Conservation (phyloP, 1,284 basidiomycete species). For the Apiotrichum laibachii region DNA sequence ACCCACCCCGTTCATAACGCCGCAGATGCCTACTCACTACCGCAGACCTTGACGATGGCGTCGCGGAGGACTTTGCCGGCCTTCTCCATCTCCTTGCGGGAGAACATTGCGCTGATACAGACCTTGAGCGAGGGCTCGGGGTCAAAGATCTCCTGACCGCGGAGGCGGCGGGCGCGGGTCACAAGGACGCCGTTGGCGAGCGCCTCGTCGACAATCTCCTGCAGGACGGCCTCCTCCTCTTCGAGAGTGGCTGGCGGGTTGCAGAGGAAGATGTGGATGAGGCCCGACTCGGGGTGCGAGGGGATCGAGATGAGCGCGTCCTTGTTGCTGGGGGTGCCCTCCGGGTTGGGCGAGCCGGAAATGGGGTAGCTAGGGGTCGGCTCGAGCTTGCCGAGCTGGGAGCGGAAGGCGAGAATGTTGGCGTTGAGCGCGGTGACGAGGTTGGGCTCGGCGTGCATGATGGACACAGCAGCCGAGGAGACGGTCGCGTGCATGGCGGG, state of each 20-base stretch:
- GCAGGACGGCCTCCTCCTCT: slow-evolving; percentile 71
- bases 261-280: slow-evolving; percentile 78
- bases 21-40: slow-evolving; percentile 4
- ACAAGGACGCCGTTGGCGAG: slow-evolving; percentile 74
- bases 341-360: slow-evolving; percentile 7
- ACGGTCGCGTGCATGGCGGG: slow-evolving; percentile 86
- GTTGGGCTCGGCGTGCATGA: slow-evolving; percentile 70
- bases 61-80: slow-evolving; percentile 72
- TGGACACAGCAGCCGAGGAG: slow-evolving; percentile 76
- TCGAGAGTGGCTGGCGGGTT: slow-evolving; percentile 56
- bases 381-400: slow-evolving; percentile 69
- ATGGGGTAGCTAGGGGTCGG: slow-evolving; percentile 12
- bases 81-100: slow-evolving; percentile 88
- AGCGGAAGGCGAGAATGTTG: slow-evolving; percentile 72
- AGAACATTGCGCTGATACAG: slow-evolving; percentile 72
- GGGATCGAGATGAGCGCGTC: slow-evolving; percentile 75
- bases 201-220: slow-evolving; percentile 83
- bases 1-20: too few relatives aligned
- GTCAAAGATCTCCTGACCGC: slow-evolving; percentile 78
- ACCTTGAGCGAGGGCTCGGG: slow-evolving; percentile 81
- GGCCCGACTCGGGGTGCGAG: slow-evolving; percentile 76
- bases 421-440: slow-evolving; percentile 73
- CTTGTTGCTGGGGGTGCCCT: slow-evolving; percentile 25
- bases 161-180: slow-evolving; percentile 74
- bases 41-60: slow-evolving; percentile 66